Conservation (phyloP, 208 protist genomes). For the Trypanosoma scelopori region DNA sequence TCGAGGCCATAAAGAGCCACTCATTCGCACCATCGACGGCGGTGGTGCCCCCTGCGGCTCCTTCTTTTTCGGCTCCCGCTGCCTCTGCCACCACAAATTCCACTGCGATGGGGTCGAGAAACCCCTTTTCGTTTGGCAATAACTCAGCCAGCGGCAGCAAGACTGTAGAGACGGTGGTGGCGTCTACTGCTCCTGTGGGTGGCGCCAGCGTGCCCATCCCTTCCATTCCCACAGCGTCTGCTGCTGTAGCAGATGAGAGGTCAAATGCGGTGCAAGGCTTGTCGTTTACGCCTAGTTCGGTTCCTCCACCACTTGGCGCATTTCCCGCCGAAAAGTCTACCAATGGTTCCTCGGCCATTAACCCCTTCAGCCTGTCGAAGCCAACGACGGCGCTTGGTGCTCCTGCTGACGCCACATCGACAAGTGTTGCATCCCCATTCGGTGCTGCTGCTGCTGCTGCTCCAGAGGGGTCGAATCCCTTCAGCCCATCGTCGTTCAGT, state of each 20-base stretch:
- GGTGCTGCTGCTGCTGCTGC: background rate
- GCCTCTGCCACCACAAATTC: background rate
- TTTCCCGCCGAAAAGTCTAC: background rate
- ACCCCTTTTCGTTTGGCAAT: slow-evolving; percentile 10
- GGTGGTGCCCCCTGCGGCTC: background rate
- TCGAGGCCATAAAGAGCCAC: slow-evolving; percentile 8
- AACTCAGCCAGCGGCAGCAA: background rate
- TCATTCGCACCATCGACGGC: background rate
- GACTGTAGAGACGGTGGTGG: background rate
- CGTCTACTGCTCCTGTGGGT: background rate
- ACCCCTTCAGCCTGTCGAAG: background rate
- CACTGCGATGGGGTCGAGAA: background rate
- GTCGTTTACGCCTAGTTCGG: no score
- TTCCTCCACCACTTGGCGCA: background rate
- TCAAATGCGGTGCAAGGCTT: no score
- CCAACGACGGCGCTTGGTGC: background rate
- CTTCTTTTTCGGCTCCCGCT: background rate
- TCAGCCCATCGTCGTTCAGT: background rate
- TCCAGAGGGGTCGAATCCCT: background rate
- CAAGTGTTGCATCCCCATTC: background rate
- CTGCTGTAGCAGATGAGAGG: no score
- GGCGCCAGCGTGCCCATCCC: background rate
- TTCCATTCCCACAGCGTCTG: background rate
- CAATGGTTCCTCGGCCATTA: background rate
- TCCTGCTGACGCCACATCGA: background rate